Conservation (phyloP, 345 rosid species). For the Eucalyptus erythrocorys region DNA sequence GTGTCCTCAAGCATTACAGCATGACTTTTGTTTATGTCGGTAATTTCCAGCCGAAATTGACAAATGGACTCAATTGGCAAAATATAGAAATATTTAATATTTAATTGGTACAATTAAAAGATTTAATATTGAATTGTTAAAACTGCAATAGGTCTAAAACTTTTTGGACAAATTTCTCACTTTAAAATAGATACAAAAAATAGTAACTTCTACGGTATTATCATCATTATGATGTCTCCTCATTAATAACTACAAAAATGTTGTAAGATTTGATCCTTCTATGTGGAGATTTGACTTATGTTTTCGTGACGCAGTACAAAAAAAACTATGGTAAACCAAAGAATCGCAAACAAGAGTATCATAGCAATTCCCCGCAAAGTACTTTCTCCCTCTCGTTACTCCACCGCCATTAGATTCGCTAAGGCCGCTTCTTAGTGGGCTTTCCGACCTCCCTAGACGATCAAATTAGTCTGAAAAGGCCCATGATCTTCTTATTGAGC, state of each 20-base stretch:
- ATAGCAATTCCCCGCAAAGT: background rate
- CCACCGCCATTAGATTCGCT: background rate
- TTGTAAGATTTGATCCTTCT: background rate
- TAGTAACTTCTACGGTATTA: background rate
- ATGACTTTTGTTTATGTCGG: rapidly evolving
- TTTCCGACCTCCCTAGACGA: background rate
- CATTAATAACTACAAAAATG: no score
- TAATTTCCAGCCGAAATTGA: rapidly evolving
- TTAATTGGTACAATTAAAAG: no score
- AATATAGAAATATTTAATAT: no score
- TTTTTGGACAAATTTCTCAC: background rate
- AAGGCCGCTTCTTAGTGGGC: background rate
- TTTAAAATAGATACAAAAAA: background rate
- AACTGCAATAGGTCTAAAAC: rapidly evolving
- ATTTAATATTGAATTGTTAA: no score
- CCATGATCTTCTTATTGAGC: background rate
- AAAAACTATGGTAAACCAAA: background rate
- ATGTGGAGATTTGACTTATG: background rate
- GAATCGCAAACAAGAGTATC: background rate
- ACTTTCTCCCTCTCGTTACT: background rate
- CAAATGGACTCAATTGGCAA: rapidly evolving
- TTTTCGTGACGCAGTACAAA: background rate
- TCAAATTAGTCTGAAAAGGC: background rate
- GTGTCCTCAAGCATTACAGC: rapidly evolving
- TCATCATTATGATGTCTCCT: background rate